Conservation (phyloP, 169 alveolate genomes). For the Plasmodium chabaudi region DNA sequence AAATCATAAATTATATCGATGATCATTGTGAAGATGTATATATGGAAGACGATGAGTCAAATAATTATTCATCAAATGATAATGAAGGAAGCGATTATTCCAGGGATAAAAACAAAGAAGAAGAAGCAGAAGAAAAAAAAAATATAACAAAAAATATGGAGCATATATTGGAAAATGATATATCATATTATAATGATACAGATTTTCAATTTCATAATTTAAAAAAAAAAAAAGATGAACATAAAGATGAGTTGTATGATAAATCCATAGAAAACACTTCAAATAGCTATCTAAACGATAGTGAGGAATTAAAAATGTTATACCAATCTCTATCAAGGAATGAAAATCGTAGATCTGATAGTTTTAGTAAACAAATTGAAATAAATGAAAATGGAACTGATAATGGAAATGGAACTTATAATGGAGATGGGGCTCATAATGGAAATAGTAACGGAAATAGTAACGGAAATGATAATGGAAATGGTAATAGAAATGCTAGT, state of each 20-base stretch:
- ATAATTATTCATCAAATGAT: background rate
- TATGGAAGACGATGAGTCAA: slow-evolving; percentile 1
- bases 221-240: background rate
- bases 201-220: slow-evolving; percentile 11
- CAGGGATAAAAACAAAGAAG: background rate
- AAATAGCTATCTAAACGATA: slow-evolving; percentile 13
- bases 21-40: slow-evolving; percentile 41
- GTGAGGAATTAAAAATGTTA: slow-evolving; percentile 23
- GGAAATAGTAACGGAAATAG: too few relatives aligned
- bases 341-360: background rate
- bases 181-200: slow-evolving; percentile 18
- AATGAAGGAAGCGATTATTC: background rate
- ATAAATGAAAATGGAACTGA: too few relatives aligned
- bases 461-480: too few relatives aligned
- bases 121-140: background rate
- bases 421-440: too few relatives aligned
- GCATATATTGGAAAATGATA: background rate
- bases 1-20: slow-evolving; percentile 55
- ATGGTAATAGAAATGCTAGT: too few relatives aligned
- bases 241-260: slow-evolving; percentile 16
- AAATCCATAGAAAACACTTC: slow-evolving; percentile 16
- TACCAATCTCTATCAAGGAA: slow-evolving; percentile 22
- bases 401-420: too few relatives aligned
- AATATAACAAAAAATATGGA: background rate
- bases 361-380: too few relatives aligned